Evolutionary conservation across 768 basidiomycete genomes (phyloP).

Genomic region (Pulveroboletus sp.): DNA sequence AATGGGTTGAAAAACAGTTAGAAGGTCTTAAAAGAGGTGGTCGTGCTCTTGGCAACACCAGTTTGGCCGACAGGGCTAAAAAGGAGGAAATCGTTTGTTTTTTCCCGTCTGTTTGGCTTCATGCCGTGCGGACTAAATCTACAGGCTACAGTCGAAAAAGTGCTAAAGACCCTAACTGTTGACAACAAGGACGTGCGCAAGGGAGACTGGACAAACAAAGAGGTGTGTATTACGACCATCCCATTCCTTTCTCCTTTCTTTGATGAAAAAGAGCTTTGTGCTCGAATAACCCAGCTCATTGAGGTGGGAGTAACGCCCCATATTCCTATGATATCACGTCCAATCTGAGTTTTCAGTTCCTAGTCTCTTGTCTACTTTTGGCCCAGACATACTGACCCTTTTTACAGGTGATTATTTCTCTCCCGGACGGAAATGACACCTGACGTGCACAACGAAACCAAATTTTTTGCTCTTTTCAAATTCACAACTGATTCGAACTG

Average conservation of each 20-base stretch:
- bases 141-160: slow-evolving; percentile 79
- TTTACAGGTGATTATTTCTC: slow-evolving; percentile 22
- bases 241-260: slow-evolving; percentile 6
- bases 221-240: slow-evolving; percentile 56
- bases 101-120: neutral
- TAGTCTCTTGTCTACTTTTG: neutral
- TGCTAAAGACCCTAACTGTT: slow-evolving; percentile 71
- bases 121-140: slow-evolving; percentile 13
- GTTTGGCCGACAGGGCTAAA: slow-evolving; percentile 89
- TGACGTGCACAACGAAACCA: slow-evolving; percentile 39
- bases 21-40: slow-evolving; percentile 74
- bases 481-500: slow-evolving; percentile 10
- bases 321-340: slow-evolving; percentile 62
- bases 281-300: slow-evolving; percentile 95
- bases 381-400: slow-evolving; percentile 4
- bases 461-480: neutral
- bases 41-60: slow-evolving; percentile 67
- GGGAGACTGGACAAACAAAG: slow-evolving; percentile 93
- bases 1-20: slow-evolving; percentile 94
- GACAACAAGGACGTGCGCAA: slow-evolving; percentile 92
- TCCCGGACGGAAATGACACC: slow-evolving; percentile 81
- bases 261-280: slow-evolving; percentile 78
- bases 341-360: slow-evolving; percentile 37
- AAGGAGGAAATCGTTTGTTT: slow-evolving; percentile 89
- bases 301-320: slow-evolving; percentile 93